Conservation (phyloP, 2,329 filamentous ascomycete genomes). For the Akanthomyces uredinophilus region DNA sequence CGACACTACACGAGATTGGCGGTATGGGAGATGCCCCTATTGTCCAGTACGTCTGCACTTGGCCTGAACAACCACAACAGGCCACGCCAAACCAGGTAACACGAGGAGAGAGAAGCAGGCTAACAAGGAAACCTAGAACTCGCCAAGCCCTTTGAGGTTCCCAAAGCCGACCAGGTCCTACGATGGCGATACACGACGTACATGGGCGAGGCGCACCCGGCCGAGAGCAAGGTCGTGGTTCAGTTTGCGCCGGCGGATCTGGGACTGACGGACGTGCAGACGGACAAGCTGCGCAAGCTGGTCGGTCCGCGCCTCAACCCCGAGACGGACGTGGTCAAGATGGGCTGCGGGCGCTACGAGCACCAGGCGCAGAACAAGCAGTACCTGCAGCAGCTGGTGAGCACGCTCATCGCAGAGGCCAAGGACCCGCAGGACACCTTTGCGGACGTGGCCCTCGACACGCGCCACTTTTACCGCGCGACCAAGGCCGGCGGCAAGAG, state of each 20-base stretch:
- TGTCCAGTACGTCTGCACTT: conserved; percentile 62
- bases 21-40: conserved; percentile 92
- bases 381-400: conserved; percentile 77
- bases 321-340: conserved; percentile 71
- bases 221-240: conserved; percentile 88
- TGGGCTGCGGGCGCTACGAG: conserved; percentile 84
- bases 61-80: too few species aligned
- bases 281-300: conserved; percentile 80
- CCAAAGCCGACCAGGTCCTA: conserved; percentile 63
- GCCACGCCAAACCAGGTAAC: too few species aligned
- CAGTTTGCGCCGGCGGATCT: conserved; percentile 78
- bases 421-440: conserved; percentile 77
- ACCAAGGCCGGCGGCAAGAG: background rate
- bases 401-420: conserved; percentile 67
- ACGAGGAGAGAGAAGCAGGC: background rate
- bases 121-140: conserved; percentile 54
- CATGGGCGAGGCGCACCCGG: conserved; percentile 89
- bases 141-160: conserved; percentile 73
- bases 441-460: conserved; percentile 82
- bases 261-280: conserved; percentile 61
- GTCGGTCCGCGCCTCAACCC: conserved; percentile 85
- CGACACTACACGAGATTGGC: conserved; percentile 82
- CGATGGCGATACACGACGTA: conserved; percentile 97
- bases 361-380: conserved; percentile 94
- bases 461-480: conserved; percentile 70